A percentile compares a stretch with the other conserved stretches of the same genome.
Evolutionary conservation across 257 asterid genomes (phyloP).

Genomic region (Anisodus acutangulus): DNA sequence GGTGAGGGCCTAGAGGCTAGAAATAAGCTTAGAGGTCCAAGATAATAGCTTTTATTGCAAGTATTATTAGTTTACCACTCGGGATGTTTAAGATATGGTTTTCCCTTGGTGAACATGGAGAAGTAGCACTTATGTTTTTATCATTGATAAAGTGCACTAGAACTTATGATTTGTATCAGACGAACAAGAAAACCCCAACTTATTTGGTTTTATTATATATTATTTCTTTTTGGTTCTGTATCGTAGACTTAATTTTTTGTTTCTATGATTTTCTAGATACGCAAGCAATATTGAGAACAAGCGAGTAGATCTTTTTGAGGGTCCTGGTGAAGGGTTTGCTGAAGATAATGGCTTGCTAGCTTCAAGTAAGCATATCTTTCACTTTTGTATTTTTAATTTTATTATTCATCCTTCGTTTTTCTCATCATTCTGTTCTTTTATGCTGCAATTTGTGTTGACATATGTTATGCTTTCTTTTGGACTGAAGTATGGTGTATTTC

Average conservation of each 20-base stretch:
- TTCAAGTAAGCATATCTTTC: slow-evolving; percentile 65
- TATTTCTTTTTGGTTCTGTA: background rate
- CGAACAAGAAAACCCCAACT: background rate
- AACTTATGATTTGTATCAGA: background rate
- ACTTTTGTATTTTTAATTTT: background rate
- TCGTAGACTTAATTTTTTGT: slow-evolving; percentile 26
- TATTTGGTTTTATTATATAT: background rate
- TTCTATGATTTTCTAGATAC: slow-evolving; percentile 59
- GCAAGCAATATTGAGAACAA: slow-evolving; percentile 87
- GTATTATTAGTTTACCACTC: background rate
- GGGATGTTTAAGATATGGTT: background rate
- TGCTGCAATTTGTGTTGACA: slow-evolving; percentile 21
- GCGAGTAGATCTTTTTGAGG: slow-evolving; percentile 94
- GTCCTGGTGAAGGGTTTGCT: slow-evolving; percentile 86
- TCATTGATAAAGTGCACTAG: background rate
- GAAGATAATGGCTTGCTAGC: slow-evolving; percentile 94
- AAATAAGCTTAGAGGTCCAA: background rate
- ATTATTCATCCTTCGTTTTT: background rate
- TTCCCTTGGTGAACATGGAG: background rate
- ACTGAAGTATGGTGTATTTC: background rate
- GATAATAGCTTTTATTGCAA: background rate
- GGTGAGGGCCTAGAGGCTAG: background rate
- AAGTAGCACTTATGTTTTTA: background rate
- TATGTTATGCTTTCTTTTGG: background rate
- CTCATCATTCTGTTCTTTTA: background rate